Percentiles rank a stretch among this genome's conserved stretches.
These are phyloP conservation scores for Powellomyces hirtus DNA, from an alignment of 192 early-diverging fungal genomes.

Conservation along the genomic window DNA sequence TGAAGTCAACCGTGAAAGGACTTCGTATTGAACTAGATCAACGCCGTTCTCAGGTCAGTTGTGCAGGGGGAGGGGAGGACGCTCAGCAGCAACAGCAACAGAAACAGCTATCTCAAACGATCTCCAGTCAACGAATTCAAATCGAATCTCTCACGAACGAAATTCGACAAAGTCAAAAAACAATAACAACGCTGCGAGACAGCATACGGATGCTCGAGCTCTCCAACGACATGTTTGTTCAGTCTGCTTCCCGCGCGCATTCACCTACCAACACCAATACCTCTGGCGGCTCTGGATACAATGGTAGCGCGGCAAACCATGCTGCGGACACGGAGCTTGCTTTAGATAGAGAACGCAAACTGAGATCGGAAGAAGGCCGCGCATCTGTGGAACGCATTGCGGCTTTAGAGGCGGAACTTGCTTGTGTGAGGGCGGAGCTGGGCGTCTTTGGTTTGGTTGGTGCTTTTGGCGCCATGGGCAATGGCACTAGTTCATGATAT, in stretches of 20 bases:
- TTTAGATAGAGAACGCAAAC: conserved; percentile 26
- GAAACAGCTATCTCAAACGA: neutral
- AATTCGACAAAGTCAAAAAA: conserved; percentile 2
- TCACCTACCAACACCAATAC: neutral
- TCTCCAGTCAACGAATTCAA: conserved; percentile 16
- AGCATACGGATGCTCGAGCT: conserved; percentile 23
- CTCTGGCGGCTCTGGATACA: neutral
- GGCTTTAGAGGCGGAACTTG: conserved; percentile 34
- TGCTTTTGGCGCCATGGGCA: neutral
- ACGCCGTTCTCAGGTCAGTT: neutral
- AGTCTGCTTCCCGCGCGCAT: conserved; percentile 4
- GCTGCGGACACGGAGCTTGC: conserved; percentile 28
- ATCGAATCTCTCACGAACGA: conserved; percentile 32
- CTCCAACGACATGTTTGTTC: conserved; percentile 21
- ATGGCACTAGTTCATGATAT: no score
- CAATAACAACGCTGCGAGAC: conserved; percentile 10
- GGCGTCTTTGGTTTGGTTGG: conserved; percentile 10
- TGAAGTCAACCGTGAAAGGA: conserved; percentile 16
- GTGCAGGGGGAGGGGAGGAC: neutral
- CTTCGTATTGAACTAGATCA: conserved; percentile 13
- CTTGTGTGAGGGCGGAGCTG: conserved; percentile 15
- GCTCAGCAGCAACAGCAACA: neutral
- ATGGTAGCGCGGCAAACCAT: neutral
- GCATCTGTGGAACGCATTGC: conserved; percentile 25
- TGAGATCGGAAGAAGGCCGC: conserved; percentile 19